Conservation (phyloP, 1,139 yeast species). For the Casaregolazyma lundiana region DNA sequence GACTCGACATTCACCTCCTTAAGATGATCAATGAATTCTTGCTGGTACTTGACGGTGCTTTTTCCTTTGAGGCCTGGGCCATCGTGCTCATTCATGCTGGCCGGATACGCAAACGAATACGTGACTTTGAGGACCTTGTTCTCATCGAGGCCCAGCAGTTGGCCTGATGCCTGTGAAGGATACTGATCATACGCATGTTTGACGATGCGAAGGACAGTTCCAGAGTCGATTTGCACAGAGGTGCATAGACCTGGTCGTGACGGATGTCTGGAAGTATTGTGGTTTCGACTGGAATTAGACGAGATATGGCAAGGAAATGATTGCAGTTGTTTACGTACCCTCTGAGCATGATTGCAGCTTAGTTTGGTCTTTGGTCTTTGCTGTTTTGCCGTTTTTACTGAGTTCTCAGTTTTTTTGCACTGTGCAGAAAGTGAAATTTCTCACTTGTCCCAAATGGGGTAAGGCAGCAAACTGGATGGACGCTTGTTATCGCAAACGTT, state of each 20-base stretch:
- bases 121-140: conserved; percentile 50
- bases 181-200: conserved; percentile 68
- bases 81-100: conserved; percentile 37
- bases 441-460: neutral
- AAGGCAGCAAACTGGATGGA: too few species aligned
- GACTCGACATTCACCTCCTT: conserved; percentile 63
- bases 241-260: conserved; percentile 22
- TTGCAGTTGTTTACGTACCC: neutral
- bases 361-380: too few species aligned
- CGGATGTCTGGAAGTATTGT: conserved; percentile 14
- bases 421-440: too few species aligned
- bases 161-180: conserved; percentile 69
- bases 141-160: conserved; percentile 71
- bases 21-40: conserved; percentile 60
- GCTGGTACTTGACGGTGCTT: conserved; percentile 65
- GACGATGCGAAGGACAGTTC: conserved; percentile 62
- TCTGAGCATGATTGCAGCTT: too few species aligned
- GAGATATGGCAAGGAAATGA: neutral
- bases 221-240: conserved; percentile 32
- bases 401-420: too few species aligned
- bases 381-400: neutral
- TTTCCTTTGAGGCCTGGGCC: conserved; percentile 41
- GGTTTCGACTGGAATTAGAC: conserved; percentile 3
- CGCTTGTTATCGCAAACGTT: too few species aligned
- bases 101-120: conserved; percentile 64